Base-by-base conservation (phyloP, 1,139 yeast genomes). In the Pneumocystis canis region DNA sequence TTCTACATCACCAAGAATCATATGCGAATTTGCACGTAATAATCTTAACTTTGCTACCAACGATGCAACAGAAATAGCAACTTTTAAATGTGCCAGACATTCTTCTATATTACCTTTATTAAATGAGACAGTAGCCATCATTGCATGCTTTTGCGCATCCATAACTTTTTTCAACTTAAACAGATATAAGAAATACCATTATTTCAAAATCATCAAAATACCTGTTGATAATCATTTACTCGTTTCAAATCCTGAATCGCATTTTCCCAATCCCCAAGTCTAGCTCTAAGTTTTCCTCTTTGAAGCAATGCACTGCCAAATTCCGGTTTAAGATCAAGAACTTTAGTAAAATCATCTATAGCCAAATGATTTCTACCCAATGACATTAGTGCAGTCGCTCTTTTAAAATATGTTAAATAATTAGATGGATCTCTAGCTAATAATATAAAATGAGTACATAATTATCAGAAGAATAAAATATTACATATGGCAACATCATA, bases 341-440 rank as follows among this genome's bases (percentile, higher is more conserved):
- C 75, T 58, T 65, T 67, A 58, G 70, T 69, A 61, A 76, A 71
- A 62, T 76, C 78, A 20, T 70, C 68, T 59, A 76, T 66, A 0
- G 79, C 79, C 58, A 71, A 71, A 31, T 63, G 58, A 58, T 74
- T 75, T 60, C 69, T 69, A 25, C 77, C 76, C 54, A 72, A 66
- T 3, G 76, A 70, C 62, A 75, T 68, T 61, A 73, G 71, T 32
- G 75, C 75, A 1, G 75, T 72, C 5, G 76, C 77, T 9, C 79
- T 70, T 65, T 73, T 73, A 69, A 73, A 76, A 47, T 70, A 65
- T n/a, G 71, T 70, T 65, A 73, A 64, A 65, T 72, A 73, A 67
- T 74, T 72, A 47, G 54, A 25, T 25, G 54, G 54, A 47, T 47
- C 54, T 47, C 54, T 30, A 25, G 54, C 54, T 47, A 47, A 47